Evolutionary conservation across 306 rosid genomes (phyloP).

Genomic region (Elaeagnus macrophylla): DNA sequence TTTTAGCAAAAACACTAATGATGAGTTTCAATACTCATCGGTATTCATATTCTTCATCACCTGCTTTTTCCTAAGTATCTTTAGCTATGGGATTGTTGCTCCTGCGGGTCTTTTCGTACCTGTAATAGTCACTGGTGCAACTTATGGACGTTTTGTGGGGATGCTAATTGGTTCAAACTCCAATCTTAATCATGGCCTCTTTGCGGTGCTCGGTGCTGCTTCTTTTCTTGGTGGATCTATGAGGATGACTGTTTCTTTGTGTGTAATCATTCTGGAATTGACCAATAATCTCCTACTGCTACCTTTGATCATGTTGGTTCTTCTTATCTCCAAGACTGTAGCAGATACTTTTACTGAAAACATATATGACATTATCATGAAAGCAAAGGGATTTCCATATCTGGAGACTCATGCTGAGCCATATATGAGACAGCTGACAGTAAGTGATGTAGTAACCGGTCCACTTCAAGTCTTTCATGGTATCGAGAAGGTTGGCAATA

Average conservation of each 20-base stretch:
- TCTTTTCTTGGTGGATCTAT: constrained; percentile 88
- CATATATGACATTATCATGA: constrained; percentile 84
- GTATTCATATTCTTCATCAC: constrained; percentile 52
- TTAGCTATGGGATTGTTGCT: constrained; percentile 81
- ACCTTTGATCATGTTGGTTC: constrained; percentile 84
- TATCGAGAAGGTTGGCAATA: constrained; percentile 69
- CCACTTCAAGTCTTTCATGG: constrained; percentile 80
- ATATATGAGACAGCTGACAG: constrained; percentile 83
- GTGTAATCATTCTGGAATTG: constrained; percentile 82
- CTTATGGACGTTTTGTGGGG: constrained; percentile 82
- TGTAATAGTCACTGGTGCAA: constrained; percentile 87
- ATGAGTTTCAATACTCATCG: constrained; percentile 56
- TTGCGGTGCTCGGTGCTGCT: constrained; percentile 90
- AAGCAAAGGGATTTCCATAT: constrained; percentile 88
- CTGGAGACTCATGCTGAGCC: constrained; percentile 78
- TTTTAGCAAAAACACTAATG: constrained; percentile 62
- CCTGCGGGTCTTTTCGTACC: constrained; percentile 93
- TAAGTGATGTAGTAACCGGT: constrained; percentile 66
- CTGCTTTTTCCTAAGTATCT: constrained; percentile 64
- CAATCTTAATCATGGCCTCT: constrained; percentile 75
- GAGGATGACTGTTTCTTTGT: constrained; percentile 87
- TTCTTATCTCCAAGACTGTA: constrained; percentile 73
- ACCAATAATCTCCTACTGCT: constrained; percentile 80
- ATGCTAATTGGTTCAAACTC: constrained; percentile 53
- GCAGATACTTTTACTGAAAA: constrained; percentile 77